A percentile compares a stretch with the other conserved stretches of the same genome.
These are phyloP conservation scores for Trifolium subterraneum DNA, from an alignment of 306 rosid genomes.

Conservation along the genomic window DNA sequence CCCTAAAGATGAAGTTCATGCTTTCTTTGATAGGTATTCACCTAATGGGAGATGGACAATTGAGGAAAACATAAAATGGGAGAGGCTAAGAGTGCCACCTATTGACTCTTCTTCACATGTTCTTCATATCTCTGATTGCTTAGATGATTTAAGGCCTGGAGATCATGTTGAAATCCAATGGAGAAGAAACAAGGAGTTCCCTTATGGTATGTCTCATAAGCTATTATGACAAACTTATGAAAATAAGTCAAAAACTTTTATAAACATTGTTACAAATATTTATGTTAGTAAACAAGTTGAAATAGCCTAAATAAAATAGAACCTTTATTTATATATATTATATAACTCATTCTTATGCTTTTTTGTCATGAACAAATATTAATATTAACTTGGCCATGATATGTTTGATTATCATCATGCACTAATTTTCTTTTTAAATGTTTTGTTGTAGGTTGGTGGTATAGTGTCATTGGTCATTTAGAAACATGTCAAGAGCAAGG, in stretches of 20 bases:
- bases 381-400: slow-evolving; percentile 12
- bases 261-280: too few species aligned
- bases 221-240: too few species aligned
- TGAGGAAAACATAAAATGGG: slow-evolving; percentile 84
- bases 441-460: slow-evolving; percentile 87
- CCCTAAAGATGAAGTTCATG: background rate
- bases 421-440: slow-evolving; percentile 4
- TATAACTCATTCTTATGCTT: slow-evolving; percentile 15
- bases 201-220: slow-evolving; percentile 71
- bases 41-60: slow-evolving; percentile 75
- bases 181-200: slow-evolving; percentile 88
- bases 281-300: background rate
- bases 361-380: slow-evolving; percentile 5
- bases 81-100: slow-evolving; percentile 79
- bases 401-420: slow-evolving; percentile 19
- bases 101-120: slow-evolving; percentile 61
- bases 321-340: background rate
- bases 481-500: slow-evolving; percentile 60
- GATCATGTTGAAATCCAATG: slow-evolving; percentile 96
- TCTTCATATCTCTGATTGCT: slow-evolving; percentile 76
- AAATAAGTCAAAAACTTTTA: too few species aligned
- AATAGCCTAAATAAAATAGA: too few species aligned
- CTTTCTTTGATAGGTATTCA: slow-evolving; percentile 63
- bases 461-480: slow-evolving; percentile 80
- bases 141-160: slow-evolving; percentile 72